Percentiles rank a stretch among this genome's conserved stretches.
Conservation (phyloP, 495 filamentous ascomycete species). For the Tuber brumale region DNA sequence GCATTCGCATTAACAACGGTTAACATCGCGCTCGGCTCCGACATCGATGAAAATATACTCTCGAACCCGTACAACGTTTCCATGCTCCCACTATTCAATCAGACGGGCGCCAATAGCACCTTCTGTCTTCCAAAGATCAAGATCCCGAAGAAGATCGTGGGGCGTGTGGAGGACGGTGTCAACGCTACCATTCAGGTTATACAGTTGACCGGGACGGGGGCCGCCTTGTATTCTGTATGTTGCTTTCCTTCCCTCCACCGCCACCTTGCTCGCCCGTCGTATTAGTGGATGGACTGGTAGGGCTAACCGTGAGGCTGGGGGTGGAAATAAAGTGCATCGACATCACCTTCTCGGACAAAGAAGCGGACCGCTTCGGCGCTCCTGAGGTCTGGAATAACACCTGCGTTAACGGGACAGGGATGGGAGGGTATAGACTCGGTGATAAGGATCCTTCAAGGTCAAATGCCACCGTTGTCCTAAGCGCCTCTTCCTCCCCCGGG, state of each 20-base stretch:
- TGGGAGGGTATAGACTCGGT: slow-evolving; percentile 17
- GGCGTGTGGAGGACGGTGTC: slow-evolving; percentile 45
- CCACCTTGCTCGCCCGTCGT: neutral
- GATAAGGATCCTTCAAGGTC: neutral
- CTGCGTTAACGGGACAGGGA: slow-evolving; percentile 49
- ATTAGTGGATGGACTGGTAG: neutral
- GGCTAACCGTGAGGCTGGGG: neutral
- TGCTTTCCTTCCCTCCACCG: too few relatives aligned
- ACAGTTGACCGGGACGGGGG: slow-evolving; percentile 48
- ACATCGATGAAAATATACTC: slow-evolving; percentile 44
- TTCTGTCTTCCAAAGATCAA: slow-evolving; percentile 52
- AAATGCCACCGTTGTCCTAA: neutral
- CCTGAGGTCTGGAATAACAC: slow-evolving; percentile 40
- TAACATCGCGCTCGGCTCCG: slow-evolving; percentile 55
- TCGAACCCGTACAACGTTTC: slow-evolving; percentile 52
- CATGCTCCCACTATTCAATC: slow-evolving; percentile 52
- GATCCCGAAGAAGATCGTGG: slow-evolving; percentile 45
- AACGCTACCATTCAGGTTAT: slow-evolving; percentile 54
- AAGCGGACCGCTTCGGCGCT: slow-evolving; percentile 38
- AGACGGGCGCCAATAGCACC: slow-evolving; percentile 52
- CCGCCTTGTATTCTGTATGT: slow-evolving; percentile 56
- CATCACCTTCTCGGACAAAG: slow-evolving; percentile 52
- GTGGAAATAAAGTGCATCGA: slow-evolving; percentile 52
- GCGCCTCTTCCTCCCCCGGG: neutral
- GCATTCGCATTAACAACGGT: slow-evolving; percentile 54